A percentile compares a stretch with the other conserved stretches of the same genome.
Evolutionary conservation across 2,329 filamentous ascomycete species (phyloP).

Genomic region (Colletotrichum eremochloae): DNA sequence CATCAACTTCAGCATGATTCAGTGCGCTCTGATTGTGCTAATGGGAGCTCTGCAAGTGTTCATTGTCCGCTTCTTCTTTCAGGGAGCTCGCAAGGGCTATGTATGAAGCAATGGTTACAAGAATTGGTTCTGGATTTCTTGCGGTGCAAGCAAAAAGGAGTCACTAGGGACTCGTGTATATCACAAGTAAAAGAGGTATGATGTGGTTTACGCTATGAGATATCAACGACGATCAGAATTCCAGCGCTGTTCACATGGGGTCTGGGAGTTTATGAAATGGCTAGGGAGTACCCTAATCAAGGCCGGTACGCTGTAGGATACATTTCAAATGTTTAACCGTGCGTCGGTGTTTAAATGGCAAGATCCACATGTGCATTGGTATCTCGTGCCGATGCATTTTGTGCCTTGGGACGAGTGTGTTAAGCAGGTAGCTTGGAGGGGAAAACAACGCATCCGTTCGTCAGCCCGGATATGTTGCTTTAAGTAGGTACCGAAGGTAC

Average conservation of each 20-base stretch:
- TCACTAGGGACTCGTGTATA: constrained; percentile 39
- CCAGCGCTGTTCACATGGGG: constrained; percentile 19
- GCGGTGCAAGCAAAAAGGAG: constrained; percentile 30
- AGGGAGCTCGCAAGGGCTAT: constrained; percentile 78
- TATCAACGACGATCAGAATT: constrained; percentile 36
- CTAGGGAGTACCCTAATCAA: not conserved
- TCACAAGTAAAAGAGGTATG: constrained; percentile 40
- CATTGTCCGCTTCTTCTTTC: constrained; percentile 98
- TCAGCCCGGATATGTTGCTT: not conserved
- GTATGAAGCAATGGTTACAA: constrained; percentile 61
- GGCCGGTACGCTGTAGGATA: constrained; percentile 5
- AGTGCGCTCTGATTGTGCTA: constrained; percentile 89
- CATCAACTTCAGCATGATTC: constrained; percentile 96
- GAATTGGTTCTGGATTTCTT: constrained; percentile 34
- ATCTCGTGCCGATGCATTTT: no score
- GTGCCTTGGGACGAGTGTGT: no score
- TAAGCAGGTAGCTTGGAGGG: no score
- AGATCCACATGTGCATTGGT: not conserved
- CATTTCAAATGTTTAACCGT: constrained; percentile 31
- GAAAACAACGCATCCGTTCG: no score
- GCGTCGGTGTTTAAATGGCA: not conserved
- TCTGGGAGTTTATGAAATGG: constrained; percentile 1
- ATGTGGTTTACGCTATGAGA: constrained; percentile 39
- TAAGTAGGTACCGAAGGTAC: no score
- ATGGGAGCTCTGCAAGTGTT: constrained; percentile 99